These are phyloP conservation scores for Cystobasidium onofrii DNA, from an alignment of 768 basidiomycete genomes.

Conservation along the genomic window DNA sequence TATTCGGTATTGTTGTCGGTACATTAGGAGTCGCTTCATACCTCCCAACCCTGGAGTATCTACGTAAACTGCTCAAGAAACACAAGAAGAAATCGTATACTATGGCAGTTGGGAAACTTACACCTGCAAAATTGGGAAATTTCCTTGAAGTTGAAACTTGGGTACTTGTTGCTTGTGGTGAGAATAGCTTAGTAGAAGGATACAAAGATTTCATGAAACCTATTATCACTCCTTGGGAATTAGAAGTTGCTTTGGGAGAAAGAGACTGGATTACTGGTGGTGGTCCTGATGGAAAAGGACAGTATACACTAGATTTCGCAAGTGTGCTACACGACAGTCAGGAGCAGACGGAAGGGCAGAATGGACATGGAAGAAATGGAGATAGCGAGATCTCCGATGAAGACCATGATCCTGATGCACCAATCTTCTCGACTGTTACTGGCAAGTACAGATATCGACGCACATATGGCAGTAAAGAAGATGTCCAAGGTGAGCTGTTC, in stretches of 20 bases:
- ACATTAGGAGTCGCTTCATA: conserved; percentile 87
- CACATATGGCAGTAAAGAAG: conserved; percentile 19
- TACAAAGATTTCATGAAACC: conserved; percentile 75
- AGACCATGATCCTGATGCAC: conserved; percentile 57
- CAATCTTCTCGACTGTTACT: conserved; percentile 71
- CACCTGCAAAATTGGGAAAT: conserved; percentile 88
- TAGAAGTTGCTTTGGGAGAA: conserved; percentile 21
- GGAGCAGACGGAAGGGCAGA: conserved; percentile 41
- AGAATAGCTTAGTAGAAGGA: conserved; percentile 71
- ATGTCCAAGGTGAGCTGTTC: conserved; percentile 11
- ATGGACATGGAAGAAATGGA: not conserved
- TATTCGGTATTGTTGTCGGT: conserved; percentile 89
- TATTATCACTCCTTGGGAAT: conserved; percentile 86
- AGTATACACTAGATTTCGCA: conserved; percentile 24
- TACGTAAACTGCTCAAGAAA: conserved; percentile 61
- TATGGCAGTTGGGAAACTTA: conserved; percentile 86
- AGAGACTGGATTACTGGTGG: conserved; percentile 11
- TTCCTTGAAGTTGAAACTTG: conserved; percentile 95
- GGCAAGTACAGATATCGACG: conserved; percentile 27
- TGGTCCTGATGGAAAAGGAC: conserved; percentile 2
- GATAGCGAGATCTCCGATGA: conserved; percentile 44
- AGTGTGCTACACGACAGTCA: conserved; percentile 59
- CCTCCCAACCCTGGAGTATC: conserved; percentile 69
- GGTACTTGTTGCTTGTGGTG: conserved; percentile 85
- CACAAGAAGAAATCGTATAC: conserved; percentile 86